These are phyloP conservation scores for Arthrocladium fulminans DNA, from an alignment of 2,329 filamentous ascomycete genomes.

Conservation along the genomic window DNA sequence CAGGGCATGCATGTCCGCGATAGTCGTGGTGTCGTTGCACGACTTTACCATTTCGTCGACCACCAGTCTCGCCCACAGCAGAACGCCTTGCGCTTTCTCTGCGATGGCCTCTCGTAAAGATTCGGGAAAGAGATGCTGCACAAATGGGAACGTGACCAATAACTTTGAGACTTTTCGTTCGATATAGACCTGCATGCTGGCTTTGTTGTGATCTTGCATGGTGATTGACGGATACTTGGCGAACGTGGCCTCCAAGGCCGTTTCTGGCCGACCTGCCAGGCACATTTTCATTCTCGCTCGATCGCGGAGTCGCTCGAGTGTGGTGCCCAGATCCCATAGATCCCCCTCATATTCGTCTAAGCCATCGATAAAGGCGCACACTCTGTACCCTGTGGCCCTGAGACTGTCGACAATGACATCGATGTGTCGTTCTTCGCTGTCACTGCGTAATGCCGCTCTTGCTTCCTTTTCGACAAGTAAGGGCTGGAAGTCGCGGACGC, in stretches of 20 bases:
- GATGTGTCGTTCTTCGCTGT: background rate
- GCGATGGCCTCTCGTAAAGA: slow-evolving; percentile 23
- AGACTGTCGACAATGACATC: background rate
- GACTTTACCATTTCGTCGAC: slow-evolving; percentile 32
- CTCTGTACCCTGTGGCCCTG: background rate
- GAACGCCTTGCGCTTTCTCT: slow-evolving; percentile 34
- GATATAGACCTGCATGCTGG: slow-evolving; percentile 6
- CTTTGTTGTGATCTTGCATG: slow-evolving; percentile 6
- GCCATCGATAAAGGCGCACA: slow-evolving; percentile 12
- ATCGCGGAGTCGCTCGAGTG: slow-evolving; percentile 5
- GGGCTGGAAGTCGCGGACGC: background rate
- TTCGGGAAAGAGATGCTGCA: background rate
- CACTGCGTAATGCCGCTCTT: background rate
- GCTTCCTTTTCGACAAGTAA: background rate
- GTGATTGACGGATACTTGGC: background rate
- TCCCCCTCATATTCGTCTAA: slow-evolving; percentile 11
- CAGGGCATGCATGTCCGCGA: background rate
- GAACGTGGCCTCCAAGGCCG: slow-evolving; percentile 3
- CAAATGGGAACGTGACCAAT: background rate
- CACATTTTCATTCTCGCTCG: slow-evolving; percentile 9
- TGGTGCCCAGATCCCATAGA: background rate
- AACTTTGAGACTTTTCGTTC: slow-evolving; percentile 1
- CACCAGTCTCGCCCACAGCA: slow-evolving; percentile 40
- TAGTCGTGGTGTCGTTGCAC: slow-evolving; percentile 5
- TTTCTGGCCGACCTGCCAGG: slow-evolving; percentile 11